Conservation (phyloP, 2,329 filamentous ascomycete species). For the Xylariaceae sp. region DNA sequence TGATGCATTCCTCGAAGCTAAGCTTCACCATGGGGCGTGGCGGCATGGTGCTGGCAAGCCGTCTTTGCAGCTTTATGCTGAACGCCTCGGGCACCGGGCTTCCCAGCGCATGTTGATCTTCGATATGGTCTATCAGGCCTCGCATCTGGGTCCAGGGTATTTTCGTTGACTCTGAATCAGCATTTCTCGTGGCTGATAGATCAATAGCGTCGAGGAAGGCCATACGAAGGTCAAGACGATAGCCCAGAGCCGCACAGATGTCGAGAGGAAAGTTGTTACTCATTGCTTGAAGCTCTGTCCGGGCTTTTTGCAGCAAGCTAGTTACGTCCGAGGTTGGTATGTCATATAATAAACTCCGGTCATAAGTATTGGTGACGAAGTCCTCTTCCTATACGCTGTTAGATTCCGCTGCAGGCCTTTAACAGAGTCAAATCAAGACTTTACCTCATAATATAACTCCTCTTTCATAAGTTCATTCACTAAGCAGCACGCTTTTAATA, state of each 20-base stretch:
- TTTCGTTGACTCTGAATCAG: slow-evolving; percentile 53
- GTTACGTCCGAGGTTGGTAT: slow-evolving; percentile 64
- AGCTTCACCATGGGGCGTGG: slow-evolving; percentile 86
- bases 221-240: slow-evolving; percentile 70
- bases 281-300: slow-evolving; percentile 45
- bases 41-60: slow-evolving; percentile 89
- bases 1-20: slow-evolving; percentile 72
- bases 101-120: slow-evolving; percentile 65
- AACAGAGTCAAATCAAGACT: slow-evolving; percentile 24
- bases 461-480: slow-evolving; percentile 77
- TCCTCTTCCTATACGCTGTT: slow-evolving; percentile 77
- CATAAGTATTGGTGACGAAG: slow-evolving; percentile 91
- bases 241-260: slow-evolving; percentile 61
- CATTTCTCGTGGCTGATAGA: slow-evolving; percentile 50
- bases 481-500: slow-evolving; percentile 82
- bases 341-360: slow-evolving; percentile 73
- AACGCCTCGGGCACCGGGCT: slow-evolving; percentile 77
- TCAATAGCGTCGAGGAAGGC: slow-evolving; percentile 64
- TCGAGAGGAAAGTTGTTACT: slow-evolving; percentile 40
- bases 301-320: slow-evolving; percentile 53
- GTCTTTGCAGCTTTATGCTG: slow-evolving; percentile 88
- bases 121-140: slow-evolving; percentile 59
- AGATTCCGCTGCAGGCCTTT: slow-evolving; percentile 10
- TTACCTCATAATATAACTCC: slow-evolving; percentile 91
- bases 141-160: slow-evolving; percentile 59